Evolutionary conservation across 2,329 filamentous ascomycete genomes (phyloP).

Genomic region (Hymenoscyphus fructigenus): DNA sequence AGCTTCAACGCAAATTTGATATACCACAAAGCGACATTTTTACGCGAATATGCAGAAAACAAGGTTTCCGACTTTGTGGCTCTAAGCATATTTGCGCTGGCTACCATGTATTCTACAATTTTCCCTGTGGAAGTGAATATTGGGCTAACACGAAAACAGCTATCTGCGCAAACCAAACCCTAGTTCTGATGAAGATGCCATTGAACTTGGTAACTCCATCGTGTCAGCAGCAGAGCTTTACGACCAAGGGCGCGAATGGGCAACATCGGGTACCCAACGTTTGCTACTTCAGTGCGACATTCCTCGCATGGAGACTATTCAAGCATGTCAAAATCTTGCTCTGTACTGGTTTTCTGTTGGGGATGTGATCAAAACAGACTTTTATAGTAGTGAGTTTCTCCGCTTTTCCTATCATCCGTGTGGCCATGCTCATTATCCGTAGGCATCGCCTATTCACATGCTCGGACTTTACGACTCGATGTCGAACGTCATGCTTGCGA

Average conservation of each 20-base stretch:
- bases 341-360: slow-evolving; percentile 24
- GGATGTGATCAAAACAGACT: slow-evolving; percentile 17
- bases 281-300: slow-evolving; percentile 21
- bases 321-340: slow-evolving; percentile 22
- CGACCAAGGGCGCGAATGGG: slow-evolving; percentile 22
- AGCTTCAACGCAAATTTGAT: slow-evolving; percentile 17
- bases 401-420: not conserved
- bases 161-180: slow-evolving; percentile 12
- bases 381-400: slow-evolving; percentile 20
- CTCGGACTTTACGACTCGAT: slow-evolving; percentile 16
- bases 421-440: not conserved
- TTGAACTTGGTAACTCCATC: slow-evolving; percentile 11
- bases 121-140: not conserved
- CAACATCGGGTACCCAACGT: slow-evolving; percentile 16
- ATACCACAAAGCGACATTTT: slow-evolving; percentile 22
- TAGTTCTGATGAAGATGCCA: slow-evolving; percentile 5
- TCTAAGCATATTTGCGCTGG: slow-evolving; percentile 23
- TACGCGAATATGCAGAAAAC: slow-evolving; percentile 18
- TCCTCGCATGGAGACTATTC: slow-evolving; percentile 19
- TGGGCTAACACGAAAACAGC: slow-evolving; percentile 3
- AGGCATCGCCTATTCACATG: slow-evolving; percentile 20
- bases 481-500: not conserved
- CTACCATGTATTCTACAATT: slow-evolving; percentile 20
- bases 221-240: slow-evolving; percentile 11
- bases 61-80: slow-evolving; percentile 19